These are phyloP conservation scores for Rickenella mellea DNA, from an alignment of 768 basidiomycete species.

Conservation along the genomic window DNA sequence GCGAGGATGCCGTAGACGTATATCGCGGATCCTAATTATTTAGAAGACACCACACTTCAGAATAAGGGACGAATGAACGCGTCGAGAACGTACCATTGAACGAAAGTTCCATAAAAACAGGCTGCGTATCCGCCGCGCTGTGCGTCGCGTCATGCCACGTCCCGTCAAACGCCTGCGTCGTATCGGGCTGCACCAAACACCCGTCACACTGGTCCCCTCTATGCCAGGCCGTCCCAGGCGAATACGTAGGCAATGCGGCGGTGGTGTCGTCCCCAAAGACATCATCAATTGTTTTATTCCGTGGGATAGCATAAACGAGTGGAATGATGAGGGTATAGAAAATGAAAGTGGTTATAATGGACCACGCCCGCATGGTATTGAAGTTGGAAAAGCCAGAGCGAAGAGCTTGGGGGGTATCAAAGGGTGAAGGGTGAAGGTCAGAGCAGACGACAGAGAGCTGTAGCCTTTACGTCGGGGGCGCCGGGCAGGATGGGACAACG, in stretches of 20 bases:
- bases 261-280: slow-evolving; percentile 22
- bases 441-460: too few species aligned
- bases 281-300: slow-evolving; percentile 35
- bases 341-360: too few species aligned
- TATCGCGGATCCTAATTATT: slow-evolving; percentile 27
- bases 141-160: slow-evolving; percentile 4
- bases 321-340: too few species aligned
- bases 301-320: too few species aligned
- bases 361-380: too few species aligned
- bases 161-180: slow-evolving; percentile 1
- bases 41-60: background rate
- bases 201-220: background rate
- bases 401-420: too few species aligned
- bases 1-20: slow-evolving; percentile 32
- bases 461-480: too few species aligned
- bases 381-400: too few species aligned
- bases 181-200: slow-evolving; percentile 1
- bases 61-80: background rate
- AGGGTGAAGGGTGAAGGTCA: too few species aligned
- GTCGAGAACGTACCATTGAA: slow-evolving; percentile 25
- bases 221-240: slow-evolving; percentile 18
- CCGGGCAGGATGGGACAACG: too few species aligned
- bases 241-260: slow-evolving; percentile 21
- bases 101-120: slow-evolving; percentile 1
- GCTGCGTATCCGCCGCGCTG: background rate